Evolutionary conservation across 2,329 filamentous ascomycete species (phyloP).

Genomic region (Parafenestella ontariensis): DNA sequence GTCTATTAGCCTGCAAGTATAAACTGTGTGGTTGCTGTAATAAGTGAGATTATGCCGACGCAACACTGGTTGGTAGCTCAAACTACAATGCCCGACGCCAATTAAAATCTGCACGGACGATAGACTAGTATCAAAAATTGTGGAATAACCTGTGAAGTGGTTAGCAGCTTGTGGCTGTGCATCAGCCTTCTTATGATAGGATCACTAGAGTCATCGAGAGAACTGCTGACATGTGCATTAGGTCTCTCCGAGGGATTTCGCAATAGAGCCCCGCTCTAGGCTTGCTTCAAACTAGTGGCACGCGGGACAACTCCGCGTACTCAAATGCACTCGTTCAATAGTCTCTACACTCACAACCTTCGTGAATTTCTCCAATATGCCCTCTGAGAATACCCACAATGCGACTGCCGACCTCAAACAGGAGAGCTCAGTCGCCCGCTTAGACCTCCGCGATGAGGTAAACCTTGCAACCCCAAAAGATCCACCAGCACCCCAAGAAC

Average conservation of each 20-base stretch:
- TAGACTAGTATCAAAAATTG: slow-evolving; percentile 15
- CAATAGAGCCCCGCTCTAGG: slow-evolving; percentile 15
- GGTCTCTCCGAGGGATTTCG: slow-evolving; percentile 11
- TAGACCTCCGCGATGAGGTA: slow-evolving; percentile 15
- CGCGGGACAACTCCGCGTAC: slow-evolving; percentile 13
- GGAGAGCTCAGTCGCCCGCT: slow-evolving; percentile 13
- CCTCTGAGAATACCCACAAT: slow-evolving; percentile 18
- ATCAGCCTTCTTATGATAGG: slow-evolving; percentile 14
- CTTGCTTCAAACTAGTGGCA: slow-evolving; percentile 13
- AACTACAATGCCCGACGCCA: slow-evolving; percentile 12
- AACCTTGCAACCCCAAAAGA: slow-evolving; percentile 19
- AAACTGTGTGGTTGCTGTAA: slow-evolving; percentile 9
- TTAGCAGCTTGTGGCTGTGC: slow-evolving; percentile 18
- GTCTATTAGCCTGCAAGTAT: slow-evolving; percentile 7
- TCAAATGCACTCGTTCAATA: slow-evolving; percentile 17
- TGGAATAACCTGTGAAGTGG: slow-evolving; percentile 15
- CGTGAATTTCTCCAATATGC: slow-evolving; percentile 14
- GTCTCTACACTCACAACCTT: slow-evolving; percentile 12
- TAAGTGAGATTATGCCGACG: slow-evolving; percentile 8
- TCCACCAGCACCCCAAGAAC: slow-evolving; percentile 15
- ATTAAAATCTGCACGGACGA: slow-evolving; percentile 12
- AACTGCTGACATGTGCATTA: slow-evolving; percentile 13
- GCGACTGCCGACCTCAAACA: slow-evolving; percentile 16
- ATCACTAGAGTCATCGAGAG: slow-evolving; percentile 13
- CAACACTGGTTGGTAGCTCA: slow-evolving; percentile 7